A percentile compares a stretch with the other conserved stretches of the same genome.
These are phyloP conservation scores for Neohortaea acidophila DNA, from an alignment of 495 filamentous ascomycete species.

Conservation along the genomic window DNA sequence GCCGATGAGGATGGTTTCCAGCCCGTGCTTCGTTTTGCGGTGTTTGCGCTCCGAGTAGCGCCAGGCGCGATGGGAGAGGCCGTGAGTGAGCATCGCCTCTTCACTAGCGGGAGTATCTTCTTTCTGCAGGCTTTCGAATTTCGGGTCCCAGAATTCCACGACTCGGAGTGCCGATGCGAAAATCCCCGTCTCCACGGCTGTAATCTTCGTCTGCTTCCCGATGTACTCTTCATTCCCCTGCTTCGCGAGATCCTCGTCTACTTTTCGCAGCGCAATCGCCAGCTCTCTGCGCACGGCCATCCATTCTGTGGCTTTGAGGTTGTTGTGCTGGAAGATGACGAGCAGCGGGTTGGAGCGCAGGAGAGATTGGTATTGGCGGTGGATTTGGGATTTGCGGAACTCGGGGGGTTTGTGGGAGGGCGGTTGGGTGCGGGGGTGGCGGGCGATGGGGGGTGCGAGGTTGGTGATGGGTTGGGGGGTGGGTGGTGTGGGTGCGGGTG, in stretches of 20 bases:
- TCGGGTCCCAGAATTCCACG: conserved; percentile 71
- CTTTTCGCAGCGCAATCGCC: conserved; percentile 46
- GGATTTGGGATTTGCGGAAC: conserved; percentile 84
- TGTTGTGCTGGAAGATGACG: conserved; percentile 94
- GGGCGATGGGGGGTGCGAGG: conserved; percentile 38
- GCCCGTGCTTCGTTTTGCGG: conserved; percentile 31
- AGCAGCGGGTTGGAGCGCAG: conserved; percentile 78
- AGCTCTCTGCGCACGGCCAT: conserved; percentile 72
- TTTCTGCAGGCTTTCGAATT: conserved; percentile 1
- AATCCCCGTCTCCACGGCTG: conserved; percentile 74
- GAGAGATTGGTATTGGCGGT: conserved; percentile 83
- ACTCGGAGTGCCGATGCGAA: conserved; percentile 71
- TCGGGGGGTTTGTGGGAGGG: conserved; percentile 77
- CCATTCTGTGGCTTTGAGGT: conserved; percentile 80
- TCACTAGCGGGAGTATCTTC: conserved; percentile 9
- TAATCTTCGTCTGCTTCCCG: conserved; percentile 50
- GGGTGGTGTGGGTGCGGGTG: conserved; percentile 36
- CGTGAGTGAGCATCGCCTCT: conserved; percentile 47
- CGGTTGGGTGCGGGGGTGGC: conserved; percentile 58
- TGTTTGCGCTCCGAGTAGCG: conserved; percentile 36
- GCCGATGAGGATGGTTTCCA: conserved; percentile 64
- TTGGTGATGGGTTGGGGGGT: conserved; percentile 35
- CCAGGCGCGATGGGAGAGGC: conserved; percentile 57
- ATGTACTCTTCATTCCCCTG: conserved; percentile 30
- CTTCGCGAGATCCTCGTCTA: conserved; percentile 39